Percentiles rank a stretch among this genome's conserved stretches.
These are phyloP conservation scores for Citrus unshiu DNA, from an alignment of 345 rosid species.

Conservation along the genomic window DNA sequence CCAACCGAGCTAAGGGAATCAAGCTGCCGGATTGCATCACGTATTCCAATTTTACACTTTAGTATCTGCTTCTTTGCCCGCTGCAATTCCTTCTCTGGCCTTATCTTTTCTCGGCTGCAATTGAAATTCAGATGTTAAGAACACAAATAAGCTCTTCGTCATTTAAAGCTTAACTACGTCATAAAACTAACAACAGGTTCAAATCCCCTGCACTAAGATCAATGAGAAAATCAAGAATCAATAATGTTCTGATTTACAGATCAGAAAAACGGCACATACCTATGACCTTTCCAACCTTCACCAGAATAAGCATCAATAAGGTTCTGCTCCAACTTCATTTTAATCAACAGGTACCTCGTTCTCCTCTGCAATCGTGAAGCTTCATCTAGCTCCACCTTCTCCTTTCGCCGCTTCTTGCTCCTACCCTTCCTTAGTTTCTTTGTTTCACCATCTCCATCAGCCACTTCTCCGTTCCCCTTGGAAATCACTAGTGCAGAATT, in stretches of 20 bases:
- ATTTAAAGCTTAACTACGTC: neutral
- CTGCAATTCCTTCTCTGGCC: constrained; percentile 82
- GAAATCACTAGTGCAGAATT: constrained; percentile 5
- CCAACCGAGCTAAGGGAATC: constrained; percentile 83
- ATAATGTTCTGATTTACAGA: neutral
- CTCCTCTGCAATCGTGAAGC: constrained; percentile 84
- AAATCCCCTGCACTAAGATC: neutral
- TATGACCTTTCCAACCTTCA: constrained; percentile 99
- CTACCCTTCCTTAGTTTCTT: constrained; percentile 37
- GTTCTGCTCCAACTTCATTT: constrained; percentile 96
- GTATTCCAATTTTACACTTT: constrained; percentile 90
- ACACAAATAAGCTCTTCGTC: neutral
- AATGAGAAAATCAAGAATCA: neutral
- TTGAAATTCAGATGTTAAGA: constrained; percentile 11
- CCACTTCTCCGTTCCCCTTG: constrained; percentile 23
- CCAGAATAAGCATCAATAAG: constrained; percentile 93
- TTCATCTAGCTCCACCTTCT: constrained; percentile 59
- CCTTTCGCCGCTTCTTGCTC: constrained; percentile 42
- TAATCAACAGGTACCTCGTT: constrained; percentile 79
- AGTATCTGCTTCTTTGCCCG: constrained; percentile 83
- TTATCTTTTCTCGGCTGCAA: constrained; percentile 89
- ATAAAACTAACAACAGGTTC: neutral
- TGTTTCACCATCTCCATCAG: constrained; percentile 25
- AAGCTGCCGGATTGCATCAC: constrained; percentile 78
- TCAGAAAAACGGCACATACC: constrained; percentile 41